phyloP scores from a whole-genome alignment of 2,329 filamentous ascomycete genomes.

The Penicillium polonicum region DNA sequence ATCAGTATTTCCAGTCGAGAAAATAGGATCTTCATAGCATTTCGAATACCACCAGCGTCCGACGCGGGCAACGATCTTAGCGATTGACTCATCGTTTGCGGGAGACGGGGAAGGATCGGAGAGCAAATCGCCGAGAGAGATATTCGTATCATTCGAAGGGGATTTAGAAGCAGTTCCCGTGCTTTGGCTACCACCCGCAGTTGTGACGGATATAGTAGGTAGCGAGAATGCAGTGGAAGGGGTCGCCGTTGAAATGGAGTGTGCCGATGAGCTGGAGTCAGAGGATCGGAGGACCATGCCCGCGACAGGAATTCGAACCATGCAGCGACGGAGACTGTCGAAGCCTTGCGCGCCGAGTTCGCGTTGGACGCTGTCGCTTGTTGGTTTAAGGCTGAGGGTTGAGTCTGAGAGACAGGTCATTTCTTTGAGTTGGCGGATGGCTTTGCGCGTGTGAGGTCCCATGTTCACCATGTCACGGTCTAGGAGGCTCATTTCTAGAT shows the following conservation, averaged over 20 bases:
- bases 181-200: slow-evolving; percentile 16
- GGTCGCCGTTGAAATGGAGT: slow-evolving; percentile 31
- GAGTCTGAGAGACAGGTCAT: slow-evolving; percentile 44
- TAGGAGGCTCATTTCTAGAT: slow-evolving; percentile 50
- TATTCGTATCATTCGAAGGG: slow-evolving; percentile 40
- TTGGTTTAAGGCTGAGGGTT: slow-evolving; percentile 47
- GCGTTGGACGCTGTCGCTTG: slow-evolving; percentile 49
- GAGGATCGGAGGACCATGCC: slow-evolving; percentile 45
- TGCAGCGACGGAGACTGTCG: slow-evolving; percentile 50
- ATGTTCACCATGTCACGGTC: slow-evolving; percentile 54
- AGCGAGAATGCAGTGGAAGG: slow-evolving; percentile 27
- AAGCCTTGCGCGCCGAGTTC: slow-evolving; percentile 48
- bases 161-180: slow-evolving; percentile 23
- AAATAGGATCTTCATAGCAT: slow-evolving; percentile 75
- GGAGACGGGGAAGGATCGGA: slow-evolving; percentile 67
- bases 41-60: slow-evolving; percentile 95
- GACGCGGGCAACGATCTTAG: slow-evolving; percentile 86
- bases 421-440: slow-evolving; percentile 48
- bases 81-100: slow-evolving; percentile 77
- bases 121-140: slow-evolving; percentile 67
- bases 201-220: slow-evolving; percentile 24
- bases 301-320: slow-evolving; percentile 50
- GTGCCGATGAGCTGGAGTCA: slow-evolving; percentile 42
- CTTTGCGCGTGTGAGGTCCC: slow-evolving; percentile 47
- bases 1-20: slow-evolving; percentile 47